Conservation (phyloP, 805 yeast genomes). For the Spathaspora hagerdaliae region DNA sequence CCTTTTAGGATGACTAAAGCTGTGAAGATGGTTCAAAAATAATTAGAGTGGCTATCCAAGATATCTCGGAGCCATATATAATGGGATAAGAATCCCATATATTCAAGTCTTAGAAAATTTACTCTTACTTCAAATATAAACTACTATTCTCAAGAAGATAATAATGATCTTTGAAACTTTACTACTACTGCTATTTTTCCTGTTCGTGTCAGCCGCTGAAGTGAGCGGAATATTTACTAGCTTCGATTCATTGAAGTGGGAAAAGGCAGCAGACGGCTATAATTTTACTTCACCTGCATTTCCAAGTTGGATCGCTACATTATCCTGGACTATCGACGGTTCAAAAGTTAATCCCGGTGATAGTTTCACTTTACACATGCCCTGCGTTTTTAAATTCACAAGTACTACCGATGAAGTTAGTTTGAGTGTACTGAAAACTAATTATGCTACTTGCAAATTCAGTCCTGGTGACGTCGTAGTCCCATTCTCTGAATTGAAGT, state of each 20-base stretch:
- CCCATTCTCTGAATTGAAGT: constrained; percentile 15
- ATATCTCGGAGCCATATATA: background rate
- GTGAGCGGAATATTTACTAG: constrained; percentile 15
- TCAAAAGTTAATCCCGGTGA: constrained; percentile 17
- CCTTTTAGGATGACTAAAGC: no score
- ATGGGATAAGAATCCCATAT: no score
- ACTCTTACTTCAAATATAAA: background rate
- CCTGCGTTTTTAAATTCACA: constrained; percentile 24
- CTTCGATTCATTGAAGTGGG: constrained; percentile 10
- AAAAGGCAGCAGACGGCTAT: constrained; percentile 6
- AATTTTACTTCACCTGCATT: constrained; percentile 1
- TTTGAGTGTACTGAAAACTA: constrained; percentile 8
- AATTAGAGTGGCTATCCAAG: background rate
- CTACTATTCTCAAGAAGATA: background rate
- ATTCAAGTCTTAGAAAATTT: background rate
- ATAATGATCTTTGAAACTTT: background rate
- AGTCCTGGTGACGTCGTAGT: constrained; percentile 14
- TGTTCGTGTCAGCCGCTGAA: background rate
- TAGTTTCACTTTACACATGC: constrained; percentile 21
- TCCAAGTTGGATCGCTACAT: no score
- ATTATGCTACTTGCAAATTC: constrained; percentile 21
- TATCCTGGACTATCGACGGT: no score
- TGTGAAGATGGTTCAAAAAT: background rate
- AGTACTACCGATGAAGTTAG: constrained; percentile 8
- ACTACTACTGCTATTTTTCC: background rate